Evolutionary conservation across 768 basidiomycete genomes (phyloP).

Genomic region (Zangia roseola): DNA sequence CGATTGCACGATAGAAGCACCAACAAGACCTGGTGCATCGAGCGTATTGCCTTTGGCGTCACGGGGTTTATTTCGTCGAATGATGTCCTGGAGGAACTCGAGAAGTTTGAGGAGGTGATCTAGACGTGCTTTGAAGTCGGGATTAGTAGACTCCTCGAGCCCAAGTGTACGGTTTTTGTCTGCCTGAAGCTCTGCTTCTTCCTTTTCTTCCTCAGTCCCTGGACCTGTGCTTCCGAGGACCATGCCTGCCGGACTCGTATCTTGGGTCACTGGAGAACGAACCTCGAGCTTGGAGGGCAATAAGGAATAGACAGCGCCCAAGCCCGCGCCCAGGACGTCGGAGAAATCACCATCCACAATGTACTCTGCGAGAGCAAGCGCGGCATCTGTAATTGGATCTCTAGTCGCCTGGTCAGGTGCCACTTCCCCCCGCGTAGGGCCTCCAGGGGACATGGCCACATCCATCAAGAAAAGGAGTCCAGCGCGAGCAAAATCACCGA

Average conservation of each 20-base stretch:
- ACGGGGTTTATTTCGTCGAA: constrained; percentile 60
- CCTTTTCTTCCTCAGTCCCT: constrained; percentile 56
- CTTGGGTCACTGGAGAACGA: constrained; percentile 41
- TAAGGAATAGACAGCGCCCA: constrained; percentile 90
- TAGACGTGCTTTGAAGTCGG: constrained; percentile 75
- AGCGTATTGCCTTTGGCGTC: constrained; percentile 34
- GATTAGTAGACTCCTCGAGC: constrained; percentile 71
- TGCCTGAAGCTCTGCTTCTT: constrained; percentile 49
- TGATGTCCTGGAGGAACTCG: constrained; percentile 88
- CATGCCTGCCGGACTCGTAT: constrained; percentile 54
- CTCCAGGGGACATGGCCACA: constrained; percentile 86
- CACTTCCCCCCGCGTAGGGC: constrained; percentile 42
- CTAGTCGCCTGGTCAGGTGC: constrained; percentile 16
- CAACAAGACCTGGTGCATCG: constrained; percentile 66
- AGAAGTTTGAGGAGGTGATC: constrained; percentile 89
- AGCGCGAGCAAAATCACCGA: constrained; percentile 90
- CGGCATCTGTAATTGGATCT: constrained; percentile 83
- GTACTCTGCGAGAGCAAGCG: constrained; percentile 86
- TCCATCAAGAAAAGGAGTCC: constrained; percentile 95
- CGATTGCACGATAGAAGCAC: constrained; percentile 77
- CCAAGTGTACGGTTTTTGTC: constrained; percentile 60
- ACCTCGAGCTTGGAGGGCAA: constrained; percentile 86
- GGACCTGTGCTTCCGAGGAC: constrained; percentile 62
- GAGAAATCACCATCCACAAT: constrained; percentile 97
- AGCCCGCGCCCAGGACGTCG: constrained; percentile 91